Percentiles rank a stretch among this genome's conserved stretches.
These are phyloP conservation scores for Raphidocelis subcapitata DNA, from an alignment of 139 green algal species.

Conservation along the genomic window DNA sequence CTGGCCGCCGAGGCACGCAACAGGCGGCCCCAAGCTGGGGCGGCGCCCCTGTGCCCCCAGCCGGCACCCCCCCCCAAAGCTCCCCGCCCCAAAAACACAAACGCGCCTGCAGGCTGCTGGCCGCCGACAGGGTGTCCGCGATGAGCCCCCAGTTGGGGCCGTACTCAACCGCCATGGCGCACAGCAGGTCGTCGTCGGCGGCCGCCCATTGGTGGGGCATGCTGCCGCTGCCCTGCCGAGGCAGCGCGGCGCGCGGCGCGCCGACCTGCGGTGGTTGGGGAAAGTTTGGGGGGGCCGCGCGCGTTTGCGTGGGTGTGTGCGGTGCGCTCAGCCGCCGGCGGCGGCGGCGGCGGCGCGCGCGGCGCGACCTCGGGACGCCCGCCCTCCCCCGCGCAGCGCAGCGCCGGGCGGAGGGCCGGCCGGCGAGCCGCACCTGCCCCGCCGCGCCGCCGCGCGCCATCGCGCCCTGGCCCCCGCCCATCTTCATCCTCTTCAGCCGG, in stretches of 20 bases:
- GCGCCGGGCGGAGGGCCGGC: background rate
- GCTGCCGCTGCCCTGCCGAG: background rate
- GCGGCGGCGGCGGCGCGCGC: no score
- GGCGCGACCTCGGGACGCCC: no score
- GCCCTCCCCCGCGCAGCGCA: background rate
- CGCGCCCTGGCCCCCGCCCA: background rate
- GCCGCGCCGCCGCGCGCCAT: background rate
- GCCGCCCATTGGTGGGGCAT: constrained; percentile 17
- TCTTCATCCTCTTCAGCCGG: background rate
- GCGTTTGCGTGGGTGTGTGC: no score
- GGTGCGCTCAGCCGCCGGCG: no score
- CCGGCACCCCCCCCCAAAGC: no score
- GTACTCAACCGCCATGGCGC: constrained; percentile 17
- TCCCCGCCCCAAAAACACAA: background rate
- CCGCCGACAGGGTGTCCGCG: constrained; percentile 18
- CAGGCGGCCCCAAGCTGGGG: no score
- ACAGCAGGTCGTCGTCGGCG: constrained; percentile 27
- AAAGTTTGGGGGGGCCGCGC: no score
- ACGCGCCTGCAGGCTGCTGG: constrained; percentile 12
- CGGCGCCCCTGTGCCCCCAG: no score
- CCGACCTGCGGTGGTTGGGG: background rate
- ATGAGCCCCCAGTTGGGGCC: constrained; percentile 29
- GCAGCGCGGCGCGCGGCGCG: background rate
- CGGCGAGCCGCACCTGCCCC: no score
- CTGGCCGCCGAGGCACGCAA: no score